A percentile compares a stretch with the other conserved stretches of the same genome.
Conservation (phyloP, 371 early-diverging fungal genomes). For the Mortierella sp. region DNA sequence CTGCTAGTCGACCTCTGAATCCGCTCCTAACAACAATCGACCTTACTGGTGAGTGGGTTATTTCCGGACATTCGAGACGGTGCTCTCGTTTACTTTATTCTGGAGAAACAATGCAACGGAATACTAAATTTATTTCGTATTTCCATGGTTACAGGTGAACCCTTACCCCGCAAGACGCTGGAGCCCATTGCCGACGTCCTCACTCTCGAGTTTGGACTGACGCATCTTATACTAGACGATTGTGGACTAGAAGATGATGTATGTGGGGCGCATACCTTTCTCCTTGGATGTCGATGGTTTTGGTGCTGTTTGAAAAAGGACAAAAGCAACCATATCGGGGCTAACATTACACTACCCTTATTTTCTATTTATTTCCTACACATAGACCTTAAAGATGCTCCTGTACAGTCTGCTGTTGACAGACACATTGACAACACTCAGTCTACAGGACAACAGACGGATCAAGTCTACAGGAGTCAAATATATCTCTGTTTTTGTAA, state of each 20-base stretch:
- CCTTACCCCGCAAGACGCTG: constrained; percentile 54
- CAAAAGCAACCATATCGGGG: neutral
- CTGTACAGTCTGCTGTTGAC: constrained; percentile 67
- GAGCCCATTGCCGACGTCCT: constrained; percentile 73
- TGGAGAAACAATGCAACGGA: constrained; percentile 6
- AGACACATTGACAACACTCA: constrained; percentile 62
- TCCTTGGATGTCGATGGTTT: neutral
- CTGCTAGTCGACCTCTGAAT: constrained; percentile 31
- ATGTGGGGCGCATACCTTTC: constrained; percentile 4
- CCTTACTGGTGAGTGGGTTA: constrained; percentile 54
- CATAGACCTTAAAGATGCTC: constrained; percentile 68
- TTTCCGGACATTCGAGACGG: constrained; percentile 7
- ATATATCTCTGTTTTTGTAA: constrained; percentile 73
- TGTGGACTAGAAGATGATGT: constrained; percentile 78
- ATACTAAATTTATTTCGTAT: constrained; percentile 8
- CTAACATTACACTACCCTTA: constrained; percentile 1
- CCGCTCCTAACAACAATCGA: constrained; percentile 58
- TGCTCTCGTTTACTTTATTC: constrained; percentile 2
- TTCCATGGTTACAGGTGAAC: constrained; percentile 30
- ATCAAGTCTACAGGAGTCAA: constrained; percentile 67
- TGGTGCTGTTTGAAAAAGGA: neutral
- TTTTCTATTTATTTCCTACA: neutral
- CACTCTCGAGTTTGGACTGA: constrained; percentile 65
- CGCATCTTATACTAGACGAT: constrained; percentile 61
- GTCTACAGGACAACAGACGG: constrained; percentile 65